phyloP scores from a whole-genome alignment of 1,284 basidiomycete genomes.

The Megacollybia platyphylla region DNA sequence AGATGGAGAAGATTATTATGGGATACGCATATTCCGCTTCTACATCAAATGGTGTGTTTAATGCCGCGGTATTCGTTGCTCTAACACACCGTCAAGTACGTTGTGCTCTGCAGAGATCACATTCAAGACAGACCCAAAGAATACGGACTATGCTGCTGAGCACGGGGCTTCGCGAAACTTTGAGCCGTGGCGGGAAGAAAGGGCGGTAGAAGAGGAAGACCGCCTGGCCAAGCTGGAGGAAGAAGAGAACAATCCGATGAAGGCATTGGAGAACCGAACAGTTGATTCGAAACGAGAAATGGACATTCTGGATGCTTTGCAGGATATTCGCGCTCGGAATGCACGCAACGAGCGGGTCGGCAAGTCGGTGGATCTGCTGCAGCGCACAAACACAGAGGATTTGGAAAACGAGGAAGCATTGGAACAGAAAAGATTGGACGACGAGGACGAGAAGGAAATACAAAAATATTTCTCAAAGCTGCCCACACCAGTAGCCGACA shows the following conservation, averaged over 20 bases:
- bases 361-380: conserved; percentile 49
- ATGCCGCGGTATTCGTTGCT: neutral
- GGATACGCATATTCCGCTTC: conserved; percentile 90
- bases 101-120: conserved; percentile 96
- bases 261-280: conserved; percentile 85
- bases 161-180: conserved; percentile 93
- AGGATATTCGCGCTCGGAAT: conserved; percentile 89
- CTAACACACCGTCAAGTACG: conserved; percentile 36
- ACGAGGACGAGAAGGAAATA: conserved; percentile 88
- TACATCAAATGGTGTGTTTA: conserved; percentile 66
- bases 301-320: conserved; percentile 94
- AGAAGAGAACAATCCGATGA: conserved; percentile 95
- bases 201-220: conserved; percentile 63
- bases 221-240: conserved; percentile 69
- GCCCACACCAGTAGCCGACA: conserved; percentile 18
- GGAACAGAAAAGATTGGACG: conserved; percentile 56
- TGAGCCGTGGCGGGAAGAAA: conserved; percentile 82
- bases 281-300: conserved; percentile 92
- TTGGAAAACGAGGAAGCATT: conserved; percentile 60
- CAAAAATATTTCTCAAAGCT: conserved; percentile 79
- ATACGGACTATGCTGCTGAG: conserved; percentile 87
- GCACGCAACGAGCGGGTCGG: conserved; percentile 81
- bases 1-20: conserved; percentile 93
- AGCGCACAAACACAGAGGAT: conserved; percentile 44
- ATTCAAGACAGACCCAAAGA: conserved; percentile 99